phyloP scores from a whole-genome alignment of 805 yeast genomes.

The Ogataea methanolica region DNA sequence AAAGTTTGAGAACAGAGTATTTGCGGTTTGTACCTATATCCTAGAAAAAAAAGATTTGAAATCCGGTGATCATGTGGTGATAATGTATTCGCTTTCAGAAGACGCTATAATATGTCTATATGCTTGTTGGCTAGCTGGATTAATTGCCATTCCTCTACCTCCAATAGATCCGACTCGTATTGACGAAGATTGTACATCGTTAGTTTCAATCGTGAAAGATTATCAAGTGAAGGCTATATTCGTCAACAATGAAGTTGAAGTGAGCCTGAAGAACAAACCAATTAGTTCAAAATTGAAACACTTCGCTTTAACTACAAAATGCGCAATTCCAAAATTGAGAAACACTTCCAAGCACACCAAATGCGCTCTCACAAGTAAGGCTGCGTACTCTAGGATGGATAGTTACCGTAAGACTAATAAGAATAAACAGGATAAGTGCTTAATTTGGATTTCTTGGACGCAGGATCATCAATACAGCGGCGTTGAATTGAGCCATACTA shows the following conservation, averaged over 20 bases:
- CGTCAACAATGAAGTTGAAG: slow-evolving; percentile 73
- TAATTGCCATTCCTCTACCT: slow-evolving; percentile 70
- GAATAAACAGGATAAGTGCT: slow-evolving; percentile 34
- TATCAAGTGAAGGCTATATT: slow-evolving; percentile 69
- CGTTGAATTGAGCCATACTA: slow-evolving; percentile 51
- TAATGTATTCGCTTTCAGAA: slow-evolving; percentile 84
- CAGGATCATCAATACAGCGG: slow-evolving; percentile 68
- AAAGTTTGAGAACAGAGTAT: slow-evolving; percentile 70
- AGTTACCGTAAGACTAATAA: slow-evolving; percentile 23
- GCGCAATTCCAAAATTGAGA: slow-evolving; percentile 48
- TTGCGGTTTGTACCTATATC: slow-evolving; percentile 69
- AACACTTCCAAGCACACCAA: slow-evolving; percentile 59
- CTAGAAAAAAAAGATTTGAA: slow-evolving; percentile 58
- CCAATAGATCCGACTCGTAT: slow-evolving; percentile 57
- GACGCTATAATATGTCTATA: slow-evolving; percentile 78
- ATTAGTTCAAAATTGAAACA: slow-evolving; percentile 56
- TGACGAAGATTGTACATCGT: slow-evolving; percentile 68
- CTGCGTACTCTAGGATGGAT: slow-evolving; percentile 40
- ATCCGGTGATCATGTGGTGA: slow-evolving; percentile 68
- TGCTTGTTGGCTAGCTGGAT: slow-evolving; percentile 82
- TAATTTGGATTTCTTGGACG: slow-evolving; percentile 65
- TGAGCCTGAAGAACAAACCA: slow-evolving; percentile 61
- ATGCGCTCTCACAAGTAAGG: slow-evolving; percentile 28
- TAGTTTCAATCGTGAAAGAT: slow-evolving; percentile 61
- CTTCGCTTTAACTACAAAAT: slow-evolving; percentile 14